These are phyloP conservation scores for Globisporangium nagaii DNA, from an alignment of 352 stramenopile genomes.

Conservation along the genomic window DNA sequence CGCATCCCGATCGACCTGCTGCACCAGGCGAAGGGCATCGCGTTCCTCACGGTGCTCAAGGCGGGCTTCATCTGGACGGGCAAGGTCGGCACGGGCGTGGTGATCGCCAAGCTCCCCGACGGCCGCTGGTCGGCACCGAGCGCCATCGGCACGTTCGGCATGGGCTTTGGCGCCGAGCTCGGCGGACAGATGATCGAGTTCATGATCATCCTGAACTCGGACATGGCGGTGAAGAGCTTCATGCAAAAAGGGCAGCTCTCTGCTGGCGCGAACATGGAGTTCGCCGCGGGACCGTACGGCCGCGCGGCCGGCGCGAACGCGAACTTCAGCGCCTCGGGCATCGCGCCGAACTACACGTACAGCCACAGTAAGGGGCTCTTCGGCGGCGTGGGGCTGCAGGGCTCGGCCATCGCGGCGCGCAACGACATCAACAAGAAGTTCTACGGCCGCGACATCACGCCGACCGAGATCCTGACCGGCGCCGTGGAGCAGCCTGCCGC, in stretches of 20 bases:
- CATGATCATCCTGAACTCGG: conserved; percentile 92
- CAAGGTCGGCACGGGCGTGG: conserved; percentile 87
- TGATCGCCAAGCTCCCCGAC: conserved; percentile 92
- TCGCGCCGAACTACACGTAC: conserved; percentile 87
- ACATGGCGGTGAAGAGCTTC: conserved; percentile 89
- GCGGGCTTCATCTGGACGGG: conserved; percentile 84
- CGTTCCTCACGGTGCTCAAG: conserved; percentile 92
- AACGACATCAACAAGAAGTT: conserved; percentile 86
- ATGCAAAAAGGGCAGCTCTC: conserved; percentile 83
- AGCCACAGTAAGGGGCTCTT: conserved; percentile 85
- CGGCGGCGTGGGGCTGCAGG: conserved; percentile 75
- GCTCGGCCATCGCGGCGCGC: conserved; percentile 72
- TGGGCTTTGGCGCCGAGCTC: conserved; percentile 80
- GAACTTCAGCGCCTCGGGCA: conserved; percentile 66
- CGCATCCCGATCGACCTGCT: conserved; percentile 89
- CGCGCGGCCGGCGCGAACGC: conserved; percentile 69
- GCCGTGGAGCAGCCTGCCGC: conserved; percentile 75
- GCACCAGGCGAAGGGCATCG: conserved; percentile 84
- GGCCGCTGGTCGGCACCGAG: conserved; percentile 94
- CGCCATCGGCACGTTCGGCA: conserved; percentile 90
- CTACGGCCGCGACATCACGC: conserved; percentile 82
- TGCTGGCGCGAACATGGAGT: conserved; percentile 77
- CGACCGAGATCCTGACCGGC: conserved; percentile 79
- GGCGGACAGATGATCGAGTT: conserved; percentile 84
- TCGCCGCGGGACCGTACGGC: conserved; percentile 75